Evolutionary conservation across 1,284 basidiomycete species (phyloP).

Genomic region (Wallemia hederae): DNA sequence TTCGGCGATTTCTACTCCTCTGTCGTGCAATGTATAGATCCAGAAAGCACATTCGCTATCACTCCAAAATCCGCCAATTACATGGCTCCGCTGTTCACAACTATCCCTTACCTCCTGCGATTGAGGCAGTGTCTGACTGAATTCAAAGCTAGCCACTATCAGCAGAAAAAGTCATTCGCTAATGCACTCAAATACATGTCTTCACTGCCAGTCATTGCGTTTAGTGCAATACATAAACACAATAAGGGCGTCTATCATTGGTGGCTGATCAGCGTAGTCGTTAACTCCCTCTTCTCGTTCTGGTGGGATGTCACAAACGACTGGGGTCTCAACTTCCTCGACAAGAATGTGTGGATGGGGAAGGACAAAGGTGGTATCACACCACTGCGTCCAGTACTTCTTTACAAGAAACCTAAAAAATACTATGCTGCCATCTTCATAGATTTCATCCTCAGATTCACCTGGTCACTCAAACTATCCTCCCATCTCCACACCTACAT

Average conservation of each 20-base stretch:
- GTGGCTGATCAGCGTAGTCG: slow-evolving; percentile 52
- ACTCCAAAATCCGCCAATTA: not conserved
- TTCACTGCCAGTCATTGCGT: slow-evolving; percentile 86
- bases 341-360: slow-evolving; percentile 17
- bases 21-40: slow-evolving; percentile 35
- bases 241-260: slow-evolving; percentile 19
- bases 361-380: not conserved
- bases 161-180: slow-evolving; percentile 41
- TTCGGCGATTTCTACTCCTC: slow-evolving; percentile 81
- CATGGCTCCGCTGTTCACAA: slow-evolving; percentile 2
- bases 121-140: slow-evolving; percentile 81
- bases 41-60: not conserved
- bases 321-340: slow-evolving; percentile 68
- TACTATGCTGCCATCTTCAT: slow-evolving; percentile 62
- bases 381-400: not conserved
- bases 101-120: slow-evolving; percentile 58
- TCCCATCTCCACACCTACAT: slow-evolving; percentile 56
- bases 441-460: slow-evolving; percentile 70
- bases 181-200: slow-evolving; percentile 93
- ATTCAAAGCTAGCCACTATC: slow-evolving; percentile 35
- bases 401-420: not conserved
- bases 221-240: slow-evolving; percentile 55
- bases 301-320: slow-evolving; percentile 99
- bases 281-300: slow-evolving; percentile 85
- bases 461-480: slow-evolving; percentile 77